Base-by-base conservation (phyloP, 2,329 filamentous ascomycete genomes). In the Thyridium curvatum region DNA sequence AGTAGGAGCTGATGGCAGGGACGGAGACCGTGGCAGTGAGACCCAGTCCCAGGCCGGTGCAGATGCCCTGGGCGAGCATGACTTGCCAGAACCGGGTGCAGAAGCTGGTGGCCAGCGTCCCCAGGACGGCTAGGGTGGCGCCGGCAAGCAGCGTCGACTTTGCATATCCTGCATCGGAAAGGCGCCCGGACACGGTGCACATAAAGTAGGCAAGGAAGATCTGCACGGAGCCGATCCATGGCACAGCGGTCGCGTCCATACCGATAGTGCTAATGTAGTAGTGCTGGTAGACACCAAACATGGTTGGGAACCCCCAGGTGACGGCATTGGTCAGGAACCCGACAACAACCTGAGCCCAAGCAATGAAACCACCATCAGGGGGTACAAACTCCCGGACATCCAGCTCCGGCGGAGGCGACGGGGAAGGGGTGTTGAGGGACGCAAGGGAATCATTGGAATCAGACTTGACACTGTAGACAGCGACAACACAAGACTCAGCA, bases 1-100 rank as follows among this genome's bases (percentile, higher is more conserved):
- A 85, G 45, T 81, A 82, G 6, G 72, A 77, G 28, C 68, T 67
- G 33, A 78, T 65, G 14, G 79, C 55, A 4, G 71, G 62, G 38
- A 74, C 46, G 32, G 70, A 66, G 34, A 76, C 65, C 50, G 71
- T 67, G 55, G 74, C 73, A 56, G 79, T 61, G 39, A 79, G 56
- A 18, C 76, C 69, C 49, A 67, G 58, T 14, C 77, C 77, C 12
- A 79, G 53, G 0, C 77, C 76, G 6, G 70, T 69, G 42, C 69
- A 69, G 26, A 76, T 39, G 13, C 74, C 75, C 51, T 79, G 75
- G 1, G 70, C 59, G 12, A 79, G 58, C 30, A 78, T 58, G 31
- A 77, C n/a, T 47, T 76, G 69, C 66, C 67, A 76, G 55, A 75
- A 76, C 36, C 56, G 46, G 7, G 51, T 61, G 32, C 57, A 60